These are phyloP conservation scores for Fusarium sublunatum DNA, from an alignment of 2,329 filamentous ascomycete species.

Conservation along the genomic window DNA sequence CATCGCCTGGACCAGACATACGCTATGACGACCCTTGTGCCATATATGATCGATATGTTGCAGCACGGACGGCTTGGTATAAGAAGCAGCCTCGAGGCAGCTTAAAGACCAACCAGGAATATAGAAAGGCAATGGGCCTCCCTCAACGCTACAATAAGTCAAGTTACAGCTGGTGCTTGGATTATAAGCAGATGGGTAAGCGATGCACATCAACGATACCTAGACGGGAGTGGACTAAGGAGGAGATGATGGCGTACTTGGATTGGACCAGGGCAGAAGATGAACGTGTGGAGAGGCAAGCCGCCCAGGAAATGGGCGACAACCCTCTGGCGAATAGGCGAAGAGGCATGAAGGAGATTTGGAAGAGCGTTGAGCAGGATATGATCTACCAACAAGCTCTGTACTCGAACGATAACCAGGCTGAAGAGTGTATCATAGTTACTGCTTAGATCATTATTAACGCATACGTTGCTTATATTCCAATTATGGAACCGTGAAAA, in stretches of 20 bases:
- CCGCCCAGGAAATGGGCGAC: neutral
- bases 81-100: conserved; percentile 23
- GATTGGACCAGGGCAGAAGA: conserved; percentile 1
- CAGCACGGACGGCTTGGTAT: conserved; percentile 22
- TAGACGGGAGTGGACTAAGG: conserved; percentile 13
- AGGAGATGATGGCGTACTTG: conserved; percentile 3
- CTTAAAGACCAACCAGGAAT: conserved; percentile 37
- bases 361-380: neutral
- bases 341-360: neutral
- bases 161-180: conserved; percentile 36
- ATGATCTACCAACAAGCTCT: neutral
- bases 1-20: no score
- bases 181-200: conserved; percentile 35
- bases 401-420: neutral
- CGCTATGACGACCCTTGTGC: conserved; percentile 5
- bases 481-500: no score
- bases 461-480: no score
- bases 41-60: conserved; percentile 12
- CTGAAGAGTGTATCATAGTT: neutral
- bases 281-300: neutral
- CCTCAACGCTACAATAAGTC: conserved; percentile 30
- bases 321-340: neutral
- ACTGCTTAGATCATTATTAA: no score
- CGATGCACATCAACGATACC: conserved; percentile 24
- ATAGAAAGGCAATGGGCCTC: conserved; percentile 29